phyloP scores from a whole-genome alignment of 352 stramenopile genomes.

The Phytopythium cucurbitacearum region DNA sequence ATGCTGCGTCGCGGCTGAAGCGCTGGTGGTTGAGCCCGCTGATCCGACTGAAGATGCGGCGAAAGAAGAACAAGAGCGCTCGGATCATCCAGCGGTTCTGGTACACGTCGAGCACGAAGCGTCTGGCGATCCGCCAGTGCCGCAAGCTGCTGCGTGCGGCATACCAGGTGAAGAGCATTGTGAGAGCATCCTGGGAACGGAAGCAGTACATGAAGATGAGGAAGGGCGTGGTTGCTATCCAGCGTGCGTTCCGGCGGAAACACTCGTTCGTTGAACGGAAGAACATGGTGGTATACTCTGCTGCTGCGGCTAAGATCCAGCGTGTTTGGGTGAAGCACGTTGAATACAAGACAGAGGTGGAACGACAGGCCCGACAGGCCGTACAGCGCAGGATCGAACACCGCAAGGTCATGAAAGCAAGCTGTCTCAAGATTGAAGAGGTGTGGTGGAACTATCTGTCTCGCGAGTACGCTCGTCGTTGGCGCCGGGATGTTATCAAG shows the following conservation, averaged over 20 bases:
- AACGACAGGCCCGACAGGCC: slow-evolving; percentile 9
- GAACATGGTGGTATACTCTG: background rate
- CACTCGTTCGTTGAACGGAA: background rate
- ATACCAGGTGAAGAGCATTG: slow-evolving; percentile 38
- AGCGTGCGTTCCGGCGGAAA: slow-evolving; percentile 26
- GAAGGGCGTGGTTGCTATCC: slow-evolving; percentile 26
- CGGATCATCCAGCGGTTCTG: slow-evolving; percentile 73
- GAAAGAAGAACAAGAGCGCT: slow-evolving; percentile 53
- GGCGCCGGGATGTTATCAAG: slow-evolving; percentile 28
- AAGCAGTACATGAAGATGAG: slow-evolving; percentile 23
- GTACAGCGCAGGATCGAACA: slow-evolving; percentile 16
- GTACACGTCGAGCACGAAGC: slow-evolving; percentile 76
- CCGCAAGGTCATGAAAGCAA: slow-evolving; percentile 21
- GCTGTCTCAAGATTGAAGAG: slow-evolving; percentile 32
- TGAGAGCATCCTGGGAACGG: slow-evolving; percentile 21
- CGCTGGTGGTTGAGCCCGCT: slow-evolving; percentile 63
- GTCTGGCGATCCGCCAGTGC: slow-evolving; percentile 65
- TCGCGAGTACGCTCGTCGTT: slow-evolving; percentile 21
- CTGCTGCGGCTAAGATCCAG: slow-evolving; percentile 24
- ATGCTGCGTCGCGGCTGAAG: slow-evolving; percentile 86
- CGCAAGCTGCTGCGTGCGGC: slow-evolving; percentile 55
- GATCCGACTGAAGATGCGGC: slow-evolving; percentile 46
- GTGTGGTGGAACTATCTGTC: slow-evolving; percentile 34
- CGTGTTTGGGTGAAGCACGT: slow-evolving; percentile 26
- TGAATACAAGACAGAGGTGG: slow-evolving; percentile 12